Base-by-base conservation (phyloP, 768 basidiomycete species). In the Chalciporus pseudorubinellus region DNA sequence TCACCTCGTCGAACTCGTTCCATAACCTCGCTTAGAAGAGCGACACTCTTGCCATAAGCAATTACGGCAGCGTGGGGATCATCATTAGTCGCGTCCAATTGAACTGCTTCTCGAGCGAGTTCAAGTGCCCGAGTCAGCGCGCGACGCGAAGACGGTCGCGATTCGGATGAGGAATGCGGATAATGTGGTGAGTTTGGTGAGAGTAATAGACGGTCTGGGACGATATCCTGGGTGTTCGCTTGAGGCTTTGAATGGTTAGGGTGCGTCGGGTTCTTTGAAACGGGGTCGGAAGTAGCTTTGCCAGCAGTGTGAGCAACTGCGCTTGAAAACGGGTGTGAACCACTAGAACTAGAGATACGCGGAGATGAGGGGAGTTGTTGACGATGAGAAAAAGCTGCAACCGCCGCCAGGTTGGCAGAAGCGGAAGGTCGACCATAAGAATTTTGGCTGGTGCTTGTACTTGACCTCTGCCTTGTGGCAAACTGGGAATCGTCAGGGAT, bases 21-120 rank as follows among this genome's bases (percentile, higher is more conserved):
- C 93, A 95, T 95, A 46, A 95, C 93, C 68, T 92, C 89, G 60
- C 86, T 89, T 24, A 95, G 76, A 22, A 95, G 76, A 39, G 87
- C 82, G 38, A 95, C 93, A 61, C 89, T 90, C 67, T 83, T 85
- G 12, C 84, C 85, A 66, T 95, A 95, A 0, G 93, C 93, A 43
- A 84, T 74, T n/a, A 95, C 89, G 3, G 93, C 93, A 33, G 85
- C 89, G 59, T 89, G 80, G 14, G 92, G 91, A 59, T 93, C 88
- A 66, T 94, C 89, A 55, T 92, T 92, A 14, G 85, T 88, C 6
- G 87, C 82, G 65, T 95, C 93, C 31, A 94, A 82, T 59, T 84
- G 82, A 39, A 95, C 93, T 9, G 93, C 93, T 68, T 92, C 88
- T 29, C 92, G 84, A 13, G 93, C 93, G 12, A 94, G 78, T 60